A percentile compares a stretch with the other conserved stretches of the same genome.
These are phyloP conservation scores for Thermochaetoides dissita DNA, from an alignment of 2,329 filamentous ascomycete species.

Conservation along the genomic window DNA sequence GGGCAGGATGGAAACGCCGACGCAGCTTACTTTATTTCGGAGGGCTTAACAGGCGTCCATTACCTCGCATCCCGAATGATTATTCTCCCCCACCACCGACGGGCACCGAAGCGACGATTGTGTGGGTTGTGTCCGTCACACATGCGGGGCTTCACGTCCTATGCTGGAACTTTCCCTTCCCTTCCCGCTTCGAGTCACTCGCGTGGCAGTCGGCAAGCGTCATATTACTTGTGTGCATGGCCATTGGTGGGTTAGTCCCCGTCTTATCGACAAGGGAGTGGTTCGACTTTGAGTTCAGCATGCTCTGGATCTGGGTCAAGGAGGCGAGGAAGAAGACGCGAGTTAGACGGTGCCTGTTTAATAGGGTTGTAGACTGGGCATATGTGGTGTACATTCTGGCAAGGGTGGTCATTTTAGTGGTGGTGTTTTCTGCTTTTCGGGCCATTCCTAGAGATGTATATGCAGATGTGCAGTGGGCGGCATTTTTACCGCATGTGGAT, in stretches of 20 bases:
- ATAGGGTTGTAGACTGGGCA: constrained; percentile 1
- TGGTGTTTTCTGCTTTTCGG: constrained; percentile 5
- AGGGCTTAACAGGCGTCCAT: constrained; percentile 3
- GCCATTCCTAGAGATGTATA: constrained; percentile 7
- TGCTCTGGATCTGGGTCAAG: constrained; percentile 8
- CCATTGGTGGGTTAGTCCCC: constrained; percentile 5
- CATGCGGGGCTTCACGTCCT: constrained; percentile 5
- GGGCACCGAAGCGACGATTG: constrained; percentile 6
- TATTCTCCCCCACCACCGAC: constrained; percentile 6
- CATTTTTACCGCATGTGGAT: constrained; percentile 6
- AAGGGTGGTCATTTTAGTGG: constrained; percentile 3
- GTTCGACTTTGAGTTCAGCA: constrained; percentile 9
- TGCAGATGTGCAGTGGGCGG: constrained; percentile 3
- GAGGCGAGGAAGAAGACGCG: constrained; percentile 5
- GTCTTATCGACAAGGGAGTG: constrained; percentile 6
- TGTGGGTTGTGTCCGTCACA: constrained; percentile 6
- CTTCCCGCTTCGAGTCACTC: constrained; percentile 1
- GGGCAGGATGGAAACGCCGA: constrained; percentile 4
- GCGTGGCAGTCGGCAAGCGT: constrained; percentile 5
- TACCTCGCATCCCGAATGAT: constrained; percentile 5
- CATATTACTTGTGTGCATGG: constrained; percentile 4
- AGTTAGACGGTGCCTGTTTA: constrained; percentile 2
- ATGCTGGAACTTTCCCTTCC: constrained; percentile 6
- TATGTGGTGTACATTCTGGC: constrained; percentile 8
- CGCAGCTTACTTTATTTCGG: constrained; percentile 4